phyloP scores from a whole-genome alignment of 331 rosid species.

The Prunus yedoensis region DNA sequence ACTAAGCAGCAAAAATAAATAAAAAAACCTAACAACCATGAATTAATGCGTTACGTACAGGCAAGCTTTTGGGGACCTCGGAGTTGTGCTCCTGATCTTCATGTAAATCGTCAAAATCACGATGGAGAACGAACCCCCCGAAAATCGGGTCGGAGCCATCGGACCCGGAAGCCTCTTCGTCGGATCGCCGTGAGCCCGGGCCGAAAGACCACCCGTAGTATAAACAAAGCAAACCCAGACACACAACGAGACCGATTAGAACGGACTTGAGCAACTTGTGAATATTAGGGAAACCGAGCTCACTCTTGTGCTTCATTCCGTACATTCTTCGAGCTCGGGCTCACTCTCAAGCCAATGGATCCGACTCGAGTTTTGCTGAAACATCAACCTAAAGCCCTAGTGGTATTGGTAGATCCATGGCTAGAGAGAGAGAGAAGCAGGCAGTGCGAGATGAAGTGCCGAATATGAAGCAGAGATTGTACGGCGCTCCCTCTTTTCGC shows the following conservation, averaged over 20 bases:
- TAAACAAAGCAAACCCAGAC: constrained; percentile 46
- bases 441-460: not conserved
- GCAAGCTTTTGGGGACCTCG: constrained; percentile 42
- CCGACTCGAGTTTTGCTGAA: not conserved
- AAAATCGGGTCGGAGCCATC: constrained; percentile 31
- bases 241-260: constrained; percentile 31
- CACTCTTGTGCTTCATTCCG: constrained; percentile 44
- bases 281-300: constrained; percentile 20
- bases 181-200: constrained; percentile 50
- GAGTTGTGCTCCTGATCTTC: constrained; percentile 30
- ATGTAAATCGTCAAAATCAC: constrained; percentile 32
- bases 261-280: constrained; percentile 27
- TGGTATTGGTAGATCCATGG: not conserved
- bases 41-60: constrained; percentile 30
- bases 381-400: constrained; percentile 1
- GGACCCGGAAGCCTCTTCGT: constrained; percentile 21
- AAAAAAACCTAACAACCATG: not conserved
- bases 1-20: not conserved
- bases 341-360: not conserved
- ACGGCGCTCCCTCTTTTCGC: constrained; percentile 18
- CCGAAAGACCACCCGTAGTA: constrained; percentile 50
- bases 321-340: not conserved
- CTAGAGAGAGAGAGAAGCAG: not conserved
- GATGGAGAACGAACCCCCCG: constrained; percentile 17
- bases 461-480: not conserved